These are phyloP conservation scores for Magnolia kwangsiensis DNA, from an alignment of 164 flowering plant genomes.

Conservation along the genomic window DNA sequence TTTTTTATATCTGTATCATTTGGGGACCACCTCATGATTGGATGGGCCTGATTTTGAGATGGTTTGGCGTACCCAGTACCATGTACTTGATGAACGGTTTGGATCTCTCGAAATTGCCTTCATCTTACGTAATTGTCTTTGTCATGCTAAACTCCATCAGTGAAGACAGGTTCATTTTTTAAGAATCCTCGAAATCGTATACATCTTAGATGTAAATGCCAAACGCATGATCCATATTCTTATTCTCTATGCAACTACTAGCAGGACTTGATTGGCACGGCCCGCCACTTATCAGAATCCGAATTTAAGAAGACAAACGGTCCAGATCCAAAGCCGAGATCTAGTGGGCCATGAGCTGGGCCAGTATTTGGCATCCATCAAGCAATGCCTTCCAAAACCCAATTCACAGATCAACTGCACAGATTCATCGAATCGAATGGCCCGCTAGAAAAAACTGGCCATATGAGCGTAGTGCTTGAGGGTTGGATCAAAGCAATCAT, in stretches of 20 bases:
- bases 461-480: slow-evolving; percentile 69
- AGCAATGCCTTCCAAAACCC: slow-evolving; percentile 83
- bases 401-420: slow-evolving; percentile 57
- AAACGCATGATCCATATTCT: neutral
- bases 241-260: neutral
- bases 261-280: neutral
- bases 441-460: slow-evolving; percentile 40
- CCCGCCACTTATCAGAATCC: too few relatives aligned
- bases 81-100: too few relatives aligned
- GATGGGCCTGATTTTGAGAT: too few relatives aligned
- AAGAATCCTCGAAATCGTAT: neutral
- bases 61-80: too few relatives aligned
- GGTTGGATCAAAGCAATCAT: slow-evolving; percentile 39
- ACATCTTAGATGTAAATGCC: neutral
- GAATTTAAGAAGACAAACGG: neutral
- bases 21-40: too few relatives aligned
- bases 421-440: slow-evolving; percentile 55
- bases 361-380: slow-evolving; percentile 59
- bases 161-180: too few relatives aligned
- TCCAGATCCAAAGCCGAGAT: neutral
- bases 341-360: neutral
- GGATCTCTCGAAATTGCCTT: too few relatives aligned
- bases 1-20: too few relatives aligned
- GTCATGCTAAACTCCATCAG: too few relatives aligned
- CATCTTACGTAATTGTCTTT: too few relatives aligned